Percentiles rank a stretch among this genome's conserved stretches.
phyloP scores from a whole-genome alignment of 1,284 basidiomycete genomes.

The Acaromyces ingoldii region DNA sequence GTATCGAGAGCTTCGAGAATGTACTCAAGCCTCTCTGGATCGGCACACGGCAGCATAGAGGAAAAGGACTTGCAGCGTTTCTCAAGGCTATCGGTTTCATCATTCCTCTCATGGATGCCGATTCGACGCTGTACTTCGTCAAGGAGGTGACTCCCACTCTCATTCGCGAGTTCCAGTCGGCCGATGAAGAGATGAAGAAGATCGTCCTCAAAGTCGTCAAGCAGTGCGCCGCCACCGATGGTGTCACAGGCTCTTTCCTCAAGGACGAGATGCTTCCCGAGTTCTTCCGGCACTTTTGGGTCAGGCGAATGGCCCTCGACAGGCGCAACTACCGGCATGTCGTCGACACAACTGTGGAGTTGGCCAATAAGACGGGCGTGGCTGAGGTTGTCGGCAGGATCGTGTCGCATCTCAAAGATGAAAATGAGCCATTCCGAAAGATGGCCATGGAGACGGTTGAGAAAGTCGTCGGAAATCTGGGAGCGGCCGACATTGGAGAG shows the following conservation, averaged over 20 bases:
- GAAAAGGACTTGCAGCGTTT: conserved; percentile 96
- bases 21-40: conserved; percentile 97
- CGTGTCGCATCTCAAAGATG: conserved; percentile 85
- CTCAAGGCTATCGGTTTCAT: conserved; percentile 99
- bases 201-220: conserved; percentile 98
- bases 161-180: conserved; percentile 98
- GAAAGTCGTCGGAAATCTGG: conserved; percentile 84
- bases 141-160: conserved; percentile 55
- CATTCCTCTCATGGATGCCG: conserved; percentile 98
- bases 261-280: conserved; percentile 97
- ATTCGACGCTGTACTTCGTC: conserved; percentile 55
- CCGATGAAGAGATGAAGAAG: conserved; percentile 99
- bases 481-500: conserved; percentile 94
- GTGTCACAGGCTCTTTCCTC: conserved; percentile 47
- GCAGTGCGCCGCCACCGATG: conserved; percentile 93
- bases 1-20: conserved; percentile 98
- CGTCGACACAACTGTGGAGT: conserved; percentile 95
- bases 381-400: conserved; percentile 90
- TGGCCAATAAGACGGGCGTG: conserved; percentile 93
- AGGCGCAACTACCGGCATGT: conserved; percentile 93
- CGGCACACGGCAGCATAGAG: conserved; percentile 94
- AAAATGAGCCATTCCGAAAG: conserved; percentile 85
- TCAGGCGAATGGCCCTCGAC: conserved; percentile 91
- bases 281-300: conserved; percentile 98
- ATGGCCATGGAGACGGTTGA: conserved; percentile 99